phyloP scores from a whole-genome alignment of 2,329 filamentous ascomycete genomes.

The Pyrenochaeta sp. region DNA sequence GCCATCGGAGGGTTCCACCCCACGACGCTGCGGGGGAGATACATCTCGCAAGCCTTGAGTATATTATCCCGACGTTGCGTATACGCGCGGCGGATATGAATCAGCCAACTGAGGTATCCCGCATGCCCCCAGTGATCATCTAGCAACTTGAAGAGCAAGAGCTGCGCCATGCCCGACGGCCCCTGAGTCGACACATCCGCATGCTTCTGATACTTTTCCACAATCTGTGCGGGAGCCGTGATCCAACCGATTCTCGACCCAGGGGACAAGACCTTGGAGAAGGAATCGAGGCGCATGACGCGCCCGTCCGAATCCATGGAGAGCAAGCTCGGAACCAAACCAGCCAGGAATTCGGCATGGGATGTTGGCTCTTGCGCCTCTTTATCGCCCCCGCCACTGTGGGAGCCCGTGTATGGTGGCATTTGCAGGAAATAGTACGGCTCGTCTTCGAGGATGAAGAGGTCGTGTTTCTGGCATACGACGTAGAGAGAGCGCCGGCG shows the following conservation, averaged over 20 bases:
- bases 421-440: constrained; percentile 95
- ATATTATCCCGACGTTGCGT: constrained; percentile 80
- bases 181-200: constrained; percentile 86
- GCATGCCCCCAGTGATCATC: constrained; percentile 95
- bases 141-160: constrained; percentile 85
- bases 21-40: constrained; percentile 77
- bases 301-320: constrained; percentile 86
- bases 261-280: constrained; percentile 89
- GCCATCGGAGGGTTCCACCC: constrained; percentile 82
- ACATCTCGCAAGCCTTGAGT: constrained; percentile 79
- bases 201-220: constrained; percentile 83
- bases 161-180: constrained; percentile 85
- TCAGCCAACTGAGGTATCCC: constrained; percentile 89
- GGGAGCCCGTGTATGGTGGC: constrained; percentile 72
- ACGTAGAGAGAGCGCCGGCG: constrained; percentile 77
- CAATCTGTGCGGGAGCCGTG: constrained; percentile 82
- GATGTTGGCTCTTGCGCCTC: constrained; percentile 65
- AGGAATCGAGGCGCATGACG: constrained; percentile 89
- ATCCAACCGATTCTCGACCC: constrained; percentile 88
- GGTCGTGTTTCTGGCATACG: constrained; percentile 82
- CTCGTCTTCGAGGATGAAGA: constrained; percentile 90
- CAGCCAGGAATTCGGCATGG: constrained; percentile 76
- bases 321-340: constrained; percentile 77
- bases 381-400: too few species aligned
- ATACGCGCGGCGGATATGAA: constrained; percentile 82